Evolutionary conservation across 768 basidiomycete genomes (phyloP).

Genomic region (Rhizopogon vesiculosus): DNA sequence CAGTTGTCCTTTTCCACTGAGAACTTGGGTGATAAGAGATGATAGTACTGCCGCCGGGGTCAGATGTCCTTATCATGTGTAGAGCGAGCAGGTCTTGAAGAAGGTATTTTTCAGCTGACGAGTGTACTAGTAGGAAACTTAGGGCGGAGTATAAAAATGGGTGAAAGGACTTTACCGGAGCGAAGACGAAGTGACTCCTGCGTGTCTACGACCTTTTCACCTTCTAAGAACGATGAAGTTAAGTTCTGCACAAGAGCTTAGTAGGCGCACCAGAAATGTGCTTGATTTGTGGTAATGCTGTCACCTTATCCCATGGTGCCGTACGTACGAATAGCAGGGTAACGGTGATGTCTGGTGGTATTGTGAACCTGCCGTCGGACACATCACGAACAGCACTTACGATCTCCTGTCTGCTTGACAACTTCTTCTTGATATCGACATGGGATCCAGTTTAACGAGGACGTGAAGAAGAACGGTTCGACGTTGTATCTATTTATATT

Average conservation of each 20-base stretch:
- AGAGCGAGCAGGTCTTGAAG: constrained; percentile 34
- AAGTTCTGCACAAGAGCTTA: neutral
- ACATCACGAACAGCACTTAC: constrained; percentile 24
- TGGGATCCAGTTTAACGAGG: constrained; percentile 54
- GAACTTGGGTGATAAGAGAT: constrained; percentile 32
- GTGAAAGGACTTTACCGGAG: constrained; percentile 1
- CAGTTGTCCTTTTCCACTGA: constrained; percentile 20
- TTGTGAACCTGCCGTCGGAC: neutral
- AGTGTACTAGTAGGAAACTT: neutral
- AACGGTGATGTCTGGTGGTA: constrained; percentile 41
- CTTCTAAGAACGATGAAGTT: constrained; percentile 10
- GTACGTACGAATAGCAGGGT: constrained; percentile 40
- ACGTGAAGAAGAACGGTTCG: constrained; percentile 54
- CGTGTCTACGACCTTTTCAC: constrained; percentile 1
- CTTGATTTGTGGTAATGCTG: constrained; percentile 12
- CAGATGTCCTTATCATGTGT: constrained; percentile 29
- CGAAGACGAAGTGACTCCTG: constrained; percentile 14
- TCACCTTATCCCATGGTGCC: constrained; percentile 26
- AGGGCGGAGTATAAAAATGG: neutral
- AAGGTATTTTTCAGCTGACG: constrained; percentile 17
- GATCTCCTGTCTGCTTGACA: constrained; percentile 36
- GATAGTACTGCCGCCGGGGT: constrained; percentile 22
- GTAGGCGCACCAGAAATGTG: neutral
- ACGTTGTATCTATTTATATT: constrained; percentile 34
- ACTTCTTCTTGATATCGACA: constrained; percentile 49